Conservation (phyloP, 164 flowering plant species). For the Macadamia integrifolia region DNA sequence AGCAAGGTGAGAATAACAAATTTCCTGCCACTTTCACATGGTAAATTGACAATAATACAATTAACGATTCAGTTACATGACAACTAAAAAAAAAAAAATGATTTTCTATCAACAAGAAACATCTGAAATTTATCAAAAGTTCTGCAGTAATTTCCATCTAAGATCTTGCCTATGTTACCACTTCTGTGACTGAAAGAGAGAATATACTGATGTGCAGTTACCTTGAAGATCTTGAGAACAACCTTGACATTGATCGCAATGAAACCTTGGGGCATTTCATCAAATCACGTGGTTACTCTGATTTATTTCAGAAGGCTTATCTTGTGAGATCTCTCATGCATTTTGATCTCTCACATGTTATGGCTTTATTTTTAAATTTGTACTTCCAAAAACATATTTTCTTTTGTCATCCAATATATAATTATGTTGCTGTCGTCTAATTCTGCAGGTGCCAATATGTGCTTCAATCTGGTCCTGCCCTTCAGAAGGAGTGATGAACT, state of each 20-base stretch:
- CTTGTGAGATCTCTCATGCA: conserved; percentile 48
- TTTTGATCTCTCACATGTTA: not conserved
- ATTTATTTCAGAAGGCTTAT: conserved; percentile 79
- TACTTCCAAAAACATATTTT: not conserved
- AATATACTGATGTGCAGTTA: conserved; percentile 36
- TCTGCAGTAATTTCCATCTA: too few species aligned
- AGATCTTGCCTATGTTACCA: too few species aligned
- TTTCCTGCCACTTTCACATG: too few species aligned
- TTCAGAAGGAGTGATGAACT: conserved; percentile 64
- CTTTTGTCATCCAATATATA: not conserved
- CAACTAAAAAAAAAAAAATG: too few species aligned
- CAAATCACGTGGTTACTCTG: conserved; percentile 68
- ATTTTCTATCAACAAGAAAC: too few species aligned
- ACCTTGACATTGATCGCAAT: conserved; percentile 70
- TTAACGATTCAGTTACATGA: too few species aligned
- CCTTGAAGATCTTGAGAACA: conserved; percentile 66
- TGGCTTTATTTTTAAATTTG: not conserved
- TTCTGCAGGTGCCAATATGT: conserved; percentile 69
- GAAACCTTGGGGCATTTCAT: conserved; percentile 83
- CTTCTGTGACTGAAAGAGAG: too few species aligned
- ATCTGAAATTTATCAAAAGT: too few species aligned
- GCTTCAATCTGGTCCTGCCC: conserved; percentile 93
- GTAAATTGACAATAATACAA: too few species aligned
- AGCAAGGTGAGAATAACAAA: too few species aligned
- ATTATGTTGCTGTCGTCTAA: not conserved